Conservation (phyloP, 371 early-diverging fungal species). For the Amoeboaphelidium protococcarum region DNA sequence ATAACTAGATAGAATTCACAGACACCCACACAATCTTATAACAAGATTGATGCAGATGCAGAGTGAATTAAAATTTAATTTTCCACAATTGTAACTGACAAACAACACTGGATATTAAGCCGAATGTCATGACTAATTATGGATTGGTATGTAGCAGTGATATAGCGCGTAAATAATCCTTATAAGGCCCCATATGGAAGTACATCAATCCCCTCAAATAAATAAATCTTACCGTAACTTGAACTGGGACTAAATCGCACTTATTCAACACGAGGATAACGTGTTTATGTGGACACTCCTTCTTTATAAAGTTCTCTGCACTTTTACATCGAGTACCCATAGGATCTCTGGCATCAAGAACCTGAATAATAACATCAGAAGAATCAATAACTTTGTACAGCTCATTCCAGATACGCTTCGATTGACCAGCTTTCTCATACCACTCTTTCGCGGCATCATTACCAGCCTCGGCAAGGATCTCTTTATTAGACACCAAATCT, state of each 20-base stretch:
- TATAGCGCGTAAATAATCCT: conserved; percentile 10
- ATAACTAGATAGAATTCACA: too few species aligned
- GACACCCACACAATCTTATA: too few species aligned
- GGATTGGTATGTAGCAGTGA: neutral
- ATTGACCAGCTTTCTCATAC: conserved; percentile 92
- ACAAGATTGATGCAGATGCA: too few species aligned
- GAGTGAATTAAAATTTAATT: too few species aligned
- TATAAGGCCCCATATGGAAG: conserved; percentile 8
- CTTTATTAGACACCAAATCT: conserved; percentile 37
- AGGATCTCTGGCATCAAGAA: conserved; percentile 97
- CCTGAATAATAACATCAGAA: conserved; percentile 93
- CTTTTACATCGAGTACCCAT: conserved; percentile 81
- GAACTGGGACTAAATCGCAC: conserved; percentile 96
- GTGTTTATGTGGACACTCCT: conserved; percentile 91
- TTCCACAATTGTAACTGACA: conserved; percentile 18
- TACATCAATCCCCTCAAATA: neutral
- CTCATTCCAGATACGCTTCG: conserved; percentile 97
- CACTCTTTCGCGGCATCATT: too few species aligned
- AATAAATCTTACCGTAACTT: conserved; percentile 58
- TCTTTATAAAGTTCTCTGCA: conserved; percentile 71
- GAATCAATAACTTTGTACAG: conserved; percentile 98
- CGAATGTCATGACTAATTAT: neutral
- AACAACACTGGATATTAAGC: conserved; percentile 1
- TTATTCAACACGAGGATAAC: conserved; percentile 97
- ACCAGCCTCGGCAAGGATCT: conserved; percentile 30